A percentile compares a stretch with the other conserved stretches of the same genome.
phyloP scores from a whole-genome alignment of 495 filamentous ascomycete genomes.

The Recurvomyces mirabilis region DNA sequence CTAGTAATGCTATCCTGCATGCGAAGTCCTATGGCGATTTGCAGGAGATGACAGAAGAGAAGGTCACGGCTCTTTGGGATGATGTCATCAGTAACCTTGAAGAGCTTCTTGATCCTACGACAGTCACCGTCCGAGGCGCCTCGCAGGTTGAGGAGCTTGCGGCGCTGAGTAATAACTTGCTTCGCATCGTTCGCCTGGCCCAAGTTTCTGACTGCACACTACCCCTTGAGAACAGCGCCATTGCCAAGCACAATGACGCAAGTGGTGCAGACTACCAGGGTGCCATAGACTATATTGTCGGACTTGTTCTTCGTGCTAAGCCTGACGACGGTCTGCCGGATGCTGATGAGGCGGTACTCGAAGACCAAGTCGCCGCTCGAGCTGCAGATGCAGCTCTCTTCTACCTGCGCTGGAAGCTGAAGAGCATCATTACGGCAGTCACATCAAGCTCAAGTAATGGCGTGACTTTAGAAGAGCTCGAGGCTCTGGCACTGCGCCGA shows the following conservation, averaged over 20 bases:
- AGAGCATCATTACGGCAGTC: slow-evolving; percentile 28
- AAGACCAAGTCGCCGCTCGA: slow-evolving; percentile 62
- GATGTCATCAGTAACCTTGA: slow-evolving; percentile 59
- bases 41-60: slow-evolving; percentile 69
- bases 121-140: slow-evolving; percentile 51
- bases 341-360: slow-evolving; percentile 43
- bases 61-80: slow-evolving; percentile 75
- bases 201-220: slow-evolving; percentile 65
- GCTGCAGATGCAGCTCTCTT: slow-evolving; percentile 63
- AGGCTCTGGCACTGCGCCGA: slow-evolving; percentile 46
- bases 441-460: slow-evolving; percentile 24
- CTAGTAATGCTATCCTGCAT: slow-evolving; percentile 69
- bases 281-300: slow-evolving; percentile 53
- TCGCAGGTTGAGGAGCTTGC: slow-evolving; percentile 50
- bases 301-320: slow-evolving; percentile 54
- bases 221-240: slow-evolving; percentile 55
- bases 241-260: slow-evolving; percentile 21
- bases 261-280: slow-evolving; percentile 13
- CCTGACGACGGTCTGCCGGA: slow-evolving; percentile 50
- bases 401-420: slow-evolving; percentile 92
- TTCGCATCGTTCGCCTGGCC: slow-evolving; percentile 73
- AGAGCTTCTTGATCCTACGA: slow-evolving; percentile 53
- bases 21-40: slow-evolving; percentile 77
- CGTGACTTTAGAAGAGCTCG: slow-evolving; percentile 40
- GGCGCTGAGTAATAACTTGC: slow-evolving; percentile 66